Evolutionary conservation across 768 basidiomycete species (phyloP), one percentile per base, ranked within the genome.

Genomic region (Podaxis sp.): DNA sequence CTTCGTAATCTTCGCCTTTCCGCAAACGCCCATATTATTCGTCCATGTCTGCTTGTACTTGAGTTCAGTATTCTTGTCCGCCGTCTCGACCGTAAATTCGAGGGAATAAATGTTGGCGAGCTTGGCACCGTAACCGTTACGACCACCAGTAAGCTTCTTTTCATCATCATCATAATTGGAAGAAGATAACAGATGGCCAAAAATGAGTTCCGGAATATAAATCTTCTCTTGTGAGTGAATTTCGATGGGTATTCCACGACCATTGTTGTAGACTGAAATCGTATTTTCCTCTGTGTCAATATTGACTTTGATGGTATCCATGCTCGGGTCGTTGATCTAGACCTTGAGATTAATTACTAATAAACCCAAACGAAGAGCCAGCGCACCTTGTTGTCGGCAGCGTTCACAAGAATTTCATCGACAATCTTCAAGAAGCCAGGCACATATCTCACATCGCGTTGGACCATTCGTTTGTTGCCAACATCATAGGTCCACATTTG

Each of bases 341-440:
- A 17, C 37, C 37, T 50, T 6, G 49, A 51, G 8, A 20, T 49
- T 55, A 54, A 53, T 26, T 26, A 28, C 20, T 30, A n/a, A 51
- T 22, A 26, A 38, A 6, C 17, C 3, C 8, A 48, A 3, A 65
- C 10, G 37, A 12, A 57, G 40, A n/a, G 20, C 8, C 10, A 8
- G 74, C 80, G 60, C 66, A 93, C 96, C 89, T 99, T 99, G 78
- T 99, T 97, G 74, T 99, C 97, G 3, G 97, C 97, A 22, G 97
- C 97, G 75, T 99, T 99, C 69, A 99, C 97, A 2, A 99, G 81
- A 70, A 99, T 99, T 78, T 99, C 97, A 70, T 99, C 97, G 13
- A 99, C 90, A 70, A 99, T 99, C 83, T 99, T 99, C 85, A 96
- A 95, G 75, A 99, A 96, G 58, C 96, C 97, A 0, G 97, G 97